A percentile compares a stretch with the other conserved stretches of the same genome.
Evolutionary conservation across 2,329 filamentous ascomycete genomes (phyloP).

Genomic region (Sporothrix globosa): DNA sequence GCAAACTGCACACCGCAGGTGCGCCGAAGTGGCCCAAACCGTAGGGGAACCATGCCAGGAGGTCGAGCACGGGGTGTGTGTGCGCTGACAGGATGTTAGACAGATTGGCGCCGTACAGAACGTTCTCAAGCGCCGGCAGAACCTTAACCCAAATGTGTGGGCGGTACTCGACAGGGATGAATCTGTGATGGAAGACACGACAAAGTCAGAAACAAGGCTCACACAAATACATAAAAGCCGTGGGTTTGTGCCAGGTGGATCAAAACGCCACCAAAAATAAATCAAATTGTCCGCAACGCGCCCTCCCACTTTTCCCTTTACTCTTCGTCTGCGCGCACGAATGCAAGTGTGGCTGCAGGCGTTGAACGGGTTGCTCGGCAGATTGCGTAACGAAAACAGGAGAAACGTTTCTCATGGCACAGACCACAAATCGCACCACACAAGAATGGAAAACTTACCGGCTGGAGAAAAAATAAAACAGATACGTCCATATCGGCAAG

Average conservation of each 20-base stretch:
- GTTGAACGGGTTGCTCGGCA: constrained; percentile 21
- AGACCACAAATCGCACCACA: neutral
- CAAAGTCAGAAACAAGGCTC: constrained; percentile 4
- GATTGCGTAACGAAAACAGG: constrained; percentile 13
- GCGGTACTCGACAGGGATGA: constrained; percentile 84
- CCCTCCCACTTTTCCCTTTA: constrained; percentile 4
- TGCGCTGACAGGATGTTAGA: constrained; percentile 94
- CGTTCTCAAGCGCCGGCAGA: constrained; percentile 90
- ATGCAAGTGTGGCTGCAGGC: neutral
- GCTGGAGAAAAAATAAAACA: constrained; percentile 89
- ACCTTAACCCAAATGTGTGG: constrained; percentile 96
- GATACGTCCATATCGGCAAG: constrained; percentile 80
- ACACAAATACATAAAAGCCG: constrained; percentile 1
- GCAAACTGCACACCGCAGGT: constrained; percentile 73
- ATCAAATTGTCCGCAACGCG: neutral
- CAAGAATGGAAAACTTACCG: constrained; percentile 64
- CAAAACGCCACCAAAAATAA: neutral
- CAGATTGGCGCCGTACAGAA: constrained; percentile 91
- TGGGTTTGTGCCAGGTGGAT: neutral
- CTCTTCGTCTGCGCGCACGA: neutral
- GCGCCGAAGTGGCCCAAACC: constrained; percentile 88
- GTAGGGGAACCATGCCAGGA: constrained; percentile 92
- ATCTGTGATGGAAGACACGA: constrained; percentile 55
- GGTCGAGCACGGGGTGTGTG: constrained; percentile 78
- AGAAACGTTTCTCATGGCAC: neutral